phyloP scores from a whole-genome alignment of 1,139 yeast species.

The Meyerozyma athensensis region DNA sequence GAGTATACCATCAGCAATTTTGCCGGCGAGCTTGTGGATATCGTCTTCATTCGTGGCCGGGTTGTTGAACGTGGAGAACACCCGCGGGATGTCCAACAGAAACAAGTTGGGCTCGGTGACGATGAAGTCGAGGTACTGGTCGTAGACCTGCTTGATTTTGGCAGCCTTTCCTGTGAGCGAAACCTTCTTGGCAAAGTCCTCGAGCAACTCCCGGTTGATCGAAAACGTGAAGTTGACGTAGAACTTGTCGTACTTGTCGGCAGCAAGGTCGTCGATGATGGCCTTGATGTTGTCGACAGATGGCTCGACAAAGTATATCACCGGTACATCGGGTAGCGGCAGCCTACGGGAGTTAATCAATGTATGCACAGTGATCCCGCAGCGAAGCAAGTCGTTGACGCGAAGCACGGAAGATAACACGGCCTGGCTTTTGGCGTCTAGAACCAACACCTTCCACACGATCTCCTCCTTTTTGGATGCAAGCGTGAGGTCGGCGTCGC shows the following conservation, averaged over 20 bases:
- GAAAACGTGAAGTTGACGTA: conserved; percentile 85
- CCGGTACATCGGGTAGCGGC: conserved; percentile 90
- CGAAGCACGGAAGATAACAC: conserved; percentile 85
- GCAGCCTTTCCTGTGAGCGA: conserved; percentile 64
- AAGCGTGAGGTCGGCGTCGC: conserved; percentile 47
- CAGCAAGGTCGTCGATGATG: conserved; percentile 67
- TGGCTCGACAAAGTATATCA: conserved; percentile 86
- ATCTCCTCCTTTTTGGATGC: conserved; percentile 58
- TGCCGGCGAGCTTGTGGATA: conserved; percentile 64
- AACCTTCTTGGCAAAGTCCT: conserved; percentile 82
- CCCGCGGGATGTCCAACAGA: conserved; percentile 63
- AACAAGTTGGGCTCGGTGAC: conserved; percentile 92
- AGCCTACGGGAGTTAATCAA: conserved; percentile 65
- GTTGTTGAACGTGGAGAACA: conserved; percentile 65
- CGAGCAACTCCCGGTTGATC: conserved; percentile 71
- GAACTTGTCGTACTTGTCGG: conserved; percentile 70
- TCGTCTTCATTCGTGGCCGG: conserved; percentile 71
- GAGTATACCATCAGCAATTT: conserved; percentile 74
- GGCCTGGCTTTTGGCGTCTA: conserved; percentile 77
- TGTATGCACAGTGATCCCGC: conserved; percentile 89
- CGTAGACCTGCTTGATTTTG: conserved; percentile 81
- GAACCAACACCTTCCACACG: conserved; percentile 88
- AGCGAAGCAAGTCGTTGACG: conserved; percentile 81
- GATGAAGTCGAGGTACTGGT: conserved; percentile 85
- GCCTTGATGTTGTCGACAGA: conserved; percentile 65